Evolutionary conservation across 176 grass and related monocot species (phyloP).

Genomic region (Typha latifolia): DNA sequence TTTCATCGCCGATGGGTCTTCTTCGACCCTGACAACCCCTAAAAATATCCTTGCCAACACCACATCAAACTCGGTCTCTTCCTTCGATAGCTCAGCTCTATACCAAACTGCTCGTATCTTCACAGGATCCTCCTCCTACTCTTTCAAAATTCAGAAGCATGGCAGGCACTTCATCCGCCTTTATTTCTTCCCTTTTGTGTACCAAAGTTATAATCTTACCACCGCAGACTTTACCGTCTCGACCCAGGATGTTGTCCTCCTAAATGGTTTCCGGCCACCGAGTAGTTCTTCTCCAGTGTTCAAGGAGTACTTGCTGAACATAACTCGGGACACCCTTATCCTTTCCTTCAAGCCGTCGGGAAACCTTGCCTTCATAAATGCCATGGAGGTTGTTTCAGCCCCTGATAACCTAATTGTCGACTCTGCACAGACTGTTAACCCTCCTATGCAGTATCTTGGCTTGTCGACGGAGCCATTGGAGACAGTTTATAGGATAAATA

Average conservation of each 20-base stretch:
- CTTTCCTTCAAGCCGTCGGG: conserved; percentile 76
- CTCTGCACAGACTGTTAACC: conserved; percentile 41
- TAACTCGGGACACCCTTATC: conserved; percentile 56
- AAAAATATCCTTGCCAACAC: conserved; percentile 44
- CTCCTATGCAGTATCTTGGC: conserved; percentile 40
- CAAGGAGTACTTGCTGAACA: conserved; percentile 76
- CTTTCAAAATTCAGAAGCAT: conserved; percentile 66
- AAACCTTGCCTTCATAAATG: conserved; percentile 71
- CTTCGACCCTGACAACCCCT: conserved; percentile 48
- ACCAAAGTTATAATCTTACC: conserved; percentile 61
- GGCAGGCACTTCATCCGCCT: conserved; percentile 81
- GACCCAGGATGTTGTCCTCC: conserved; percentile 73
- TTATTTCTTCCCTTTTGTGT: conserved; percentile 77
- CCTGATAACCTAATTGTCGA: conserved; percentile 60
- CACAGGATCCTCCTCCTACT: conserved; percentile 56
- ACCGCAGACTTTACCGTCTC: conserved; percentile 67
- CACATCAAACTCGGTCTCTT: conserved; percentile 38
- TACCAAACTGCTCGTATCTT: conserved; percentile 76
- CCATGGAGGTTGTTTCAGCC: conserved; percentile 71
- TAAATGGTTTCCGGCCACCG: conserved; percentile 52
- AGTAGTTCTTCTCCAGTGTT: conserved; percentile 52
- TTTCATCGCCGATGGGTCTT: conserved; percentile 43
- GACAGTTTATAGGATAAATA: conserved; percentile 68
- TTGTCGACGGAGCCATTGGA: conserved; percentile 57
- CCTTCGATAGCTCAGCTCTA: conserved; percentile 40